Percentiles rank a stretch among this genome's conserved stretches.
These are phyloP conservation scores for Penicillium subrubescens DNA, from an alignment of 495 filamentous ascomycete genomes.

Conservation along the genomic window DNA sequence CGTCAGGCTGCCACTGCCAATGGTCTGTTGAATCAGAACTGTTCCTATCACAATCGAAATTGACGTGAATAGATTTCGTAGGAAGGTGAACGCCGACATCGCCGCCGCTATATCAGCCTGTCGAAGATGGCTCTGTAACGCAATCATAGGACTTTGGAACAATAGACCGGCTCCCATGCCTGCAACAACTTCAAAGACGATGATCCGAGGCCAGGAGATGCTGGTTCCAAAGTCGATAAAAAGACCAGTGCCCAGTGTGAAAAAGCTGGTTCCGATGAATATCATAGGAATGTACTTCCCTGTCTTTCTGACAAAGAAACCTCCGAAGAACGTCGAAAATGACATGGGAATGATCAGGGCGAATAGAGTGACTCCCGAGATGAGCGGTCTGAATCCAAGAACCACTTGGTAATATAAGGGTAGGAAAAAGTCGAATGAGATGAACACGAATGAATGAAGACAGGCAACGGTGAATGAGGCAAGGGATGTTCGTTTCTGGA, in stretches of 20 bases:
- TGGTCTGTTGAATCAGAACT: conserved; percentile 21
- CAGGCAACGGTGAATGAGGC: conserved; percentile 8
- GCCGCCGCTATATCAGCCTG: conserved; percentile 40
- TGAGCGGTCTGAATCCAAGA: conserved; percentile 1
- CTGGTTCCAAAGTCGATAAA: conserved; percentile 59
- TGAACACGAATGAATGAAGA: conserved; percentile 9
- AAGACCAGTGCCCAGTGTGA: conserved; percentile 63
- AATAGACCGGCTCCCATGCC: conserved; percentile 66
- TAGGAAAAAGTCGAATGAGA: conserved; percentile 11
- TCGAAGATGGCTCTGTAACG: conserved; percentile 40
- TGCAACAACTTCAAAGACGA: conserved; percentile 54
- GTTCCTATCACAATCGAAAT: conserved; percentile 48
- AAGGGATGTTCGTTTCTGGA: neutral
- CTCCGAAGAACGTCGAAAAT: conserved; percentile 12
- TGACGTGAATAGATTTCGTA: conserved; percentile 36
- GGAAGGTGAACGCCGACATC: conserved; percentile 40
- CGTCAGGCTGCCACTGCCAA: neutral
- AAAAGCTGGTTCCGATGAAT: conserved; percentile 55
- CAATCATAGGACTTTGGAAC: conserved; percentile 61
- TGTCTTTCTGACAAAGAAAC: conserved; percentile 40
- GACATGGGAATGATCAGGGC: conserved; percentile 12
- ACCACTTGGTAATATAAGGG: conserved; percentile 14
- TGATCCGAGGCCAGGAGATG: conserved; percentile 60
- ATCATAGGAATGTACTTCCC: conserved; percentile 41
- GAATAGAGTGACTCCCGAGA: conserved; percentile 11